Evolutionary conservation across 1,284 basidiomycete species (phyloP), one percentile per base, ranked within the genome.

Genomic region (Ceratobasidium theobromae): DNA sequence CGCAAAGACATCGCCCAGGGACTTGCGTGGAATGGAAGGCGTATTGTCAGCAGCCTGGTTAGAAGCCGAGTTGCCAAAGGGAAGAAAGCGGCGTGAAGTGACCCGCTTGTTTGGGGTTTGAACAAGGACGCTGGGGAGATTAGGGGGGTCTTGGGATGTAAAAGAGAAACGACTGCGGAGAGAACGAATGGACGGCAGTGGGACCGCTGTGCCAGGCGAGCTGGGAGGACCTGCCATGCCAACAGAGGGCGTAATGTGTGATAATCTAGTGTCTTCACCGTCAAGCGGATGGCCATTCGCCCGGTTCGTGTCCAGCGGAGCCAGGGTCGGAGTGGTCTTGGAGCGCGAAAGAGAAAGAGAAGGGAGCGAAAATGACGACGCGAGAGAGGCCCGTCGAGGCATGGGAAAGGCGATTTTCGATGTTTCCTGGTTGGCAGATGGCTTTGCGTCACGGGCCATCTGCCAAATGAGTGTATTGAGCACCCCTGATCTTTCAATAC

Each of bases 131-230:
- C 27, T 14, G n/a, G 57, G 46, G 1, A 46, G 33, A 33, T 49
- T 51, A 21, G 57, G 3, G 6, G 28, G 35, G 4, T 62, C 57
- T 41, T 62, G 57, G 25, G 57, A 16, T 18, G 27, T 33, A 28
- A 62, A 62, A 25, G 57, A 62, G 46, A 62, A 62, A 33, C 57
- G 57, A 62, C 33, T 49, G 21, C 57, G 14, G 30, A 62, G 57
- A 5, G 57, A 62, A 62, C 57, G 57, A 62, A 62, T 62, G 57
- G 57, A 62, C 12, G 57, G 57, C 33, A 62, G 21, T n/a, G 57
- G 57, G 51, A 62, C 57, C 33, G 57, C 49, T 18, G 45, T 9
- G 33, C 57, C 57, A 33, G 57, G 57, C 2, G 57, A 62, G n/a
- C n/a, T n/a, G n/a, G n/a, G n/a, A n/a, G n/a, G n/a, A n/a, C n/a